Evolutionary conservation across 208 protist species (phyloP), one percentile per base, ranked within the genome.

Genomic region (Wallacemonas sp.): DNA sequence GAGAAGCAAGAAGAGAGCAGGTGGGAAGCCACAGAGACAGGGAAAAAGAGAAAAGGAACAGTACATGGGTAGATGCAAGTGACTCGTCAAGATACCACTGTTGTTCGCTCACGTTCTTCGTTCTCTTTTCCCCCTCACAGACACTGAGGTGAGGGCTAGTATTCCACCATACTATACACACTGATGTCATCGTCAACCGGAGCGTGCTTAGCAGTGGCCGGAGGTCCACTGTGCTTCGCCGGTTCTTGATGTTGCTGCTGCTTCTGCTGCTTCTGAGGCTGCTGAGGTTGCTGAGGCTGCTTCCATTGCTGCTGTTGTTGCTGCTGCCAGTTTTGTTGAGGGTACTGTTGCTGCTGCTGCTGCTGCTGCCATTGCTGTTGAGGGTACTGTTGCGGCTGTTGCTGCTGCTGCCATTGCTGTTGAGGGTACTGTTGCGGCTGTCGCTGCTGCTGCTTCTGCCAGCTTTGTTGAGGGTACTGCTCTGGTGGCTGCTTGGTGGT

Each of bases 1-100:
- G 26, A 58, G 6, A n/a, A 21, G n/a, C 17, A 41, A 41, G 6
- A 29, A 32, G 32, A 5, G 17, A 61, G n/a, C 34, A 38, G 48
- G n/a, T 49, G 2, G 29, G 33, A 64, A 49, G 14, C 14, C 5
- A 23, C 44, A 26, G 36, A 41, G 14, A 56, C 14, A 32, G 32
- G 4, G 17, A 61, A 27, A 61, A 38, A 64, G n/a, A 64, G 2
- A 49, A 49, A 64, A 49, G 14, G 24, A 49, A 23, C 44, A 26
- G 36, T 14, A 41, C 36, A 6, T 17, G 9, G 36, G 14, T 14
- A 17, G 9, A 41, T 6, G 14, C 14, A 41, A 14, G 9, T 17
- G 9, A 14, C 6, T 41, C 9, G 36, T 14, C 36, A 14, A 41
- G 36, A 14, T 41, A 14, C 36, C 14, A 17, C 8, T 6, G 36